Evolutionary conservation across 495 filamentous ascomycete species (phyloP), one percentile per base, ranked within the genome.

Genomic region (Annulohypoxylon bovei): DNA sequence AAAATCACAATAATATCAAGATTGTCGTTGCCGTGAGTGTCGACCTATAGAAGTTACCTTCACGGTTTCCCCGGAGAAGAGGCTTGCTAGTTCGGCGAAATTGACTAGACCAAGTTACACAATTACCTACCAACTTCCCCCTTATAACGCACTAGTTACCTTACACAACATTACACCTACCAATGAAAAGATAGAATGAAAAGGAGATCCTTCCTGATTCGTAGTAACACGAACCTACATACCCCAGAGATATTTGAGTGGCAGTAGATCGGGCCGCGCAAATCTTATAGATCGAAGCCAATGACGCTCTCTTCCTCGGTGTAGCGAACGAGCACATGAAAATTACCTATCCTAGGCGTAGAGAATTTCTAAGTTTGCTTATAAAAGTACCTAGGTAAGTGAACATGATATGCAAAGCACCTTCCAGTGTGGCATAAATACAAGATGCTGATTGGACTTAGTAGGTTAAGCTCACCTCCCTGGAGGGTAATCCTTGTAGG

Each of bases 171-270:
- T 1, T 23, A 55, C 23, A 6, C 16, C 16, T 8, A 9, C 62
- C 62, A 57, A 65, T 65, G 16, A 25, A n/a, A 35, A 18, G n/a
- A 11, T 37, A 33, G 27, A 35, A 18, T 12, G 16, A 33, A 9
- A 25, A 64, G 49, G 50, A 32, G 16, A 27, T 49, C 62, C 40
- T 65, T 58, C 62, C 62, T 57, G 11, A 28, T 58, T 22, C 14
- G 52, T 22, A 16, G 37, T 6, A 39, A 46, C 12, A 32, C 52
- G 30, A 40, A 25, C 14, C 11, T 22, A 9, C 14, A 22, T 52
- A 32, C 14, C 47, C 32, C 39, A 20, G 37, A 12, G 14, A 20
- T 55, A 18, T 35, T 37, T 22, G 18, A 47, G 39, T 1, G 4
- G 39, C 3, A 42, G 14, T 42, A 46, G 58, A 27, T 30, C 14